Percentiles rank a stretch among this genome's conserved stretches.
Conservation (phyloP, 2,329 filamentous ascomycete species). For the Aspergillus sclerotialis region DNA sequence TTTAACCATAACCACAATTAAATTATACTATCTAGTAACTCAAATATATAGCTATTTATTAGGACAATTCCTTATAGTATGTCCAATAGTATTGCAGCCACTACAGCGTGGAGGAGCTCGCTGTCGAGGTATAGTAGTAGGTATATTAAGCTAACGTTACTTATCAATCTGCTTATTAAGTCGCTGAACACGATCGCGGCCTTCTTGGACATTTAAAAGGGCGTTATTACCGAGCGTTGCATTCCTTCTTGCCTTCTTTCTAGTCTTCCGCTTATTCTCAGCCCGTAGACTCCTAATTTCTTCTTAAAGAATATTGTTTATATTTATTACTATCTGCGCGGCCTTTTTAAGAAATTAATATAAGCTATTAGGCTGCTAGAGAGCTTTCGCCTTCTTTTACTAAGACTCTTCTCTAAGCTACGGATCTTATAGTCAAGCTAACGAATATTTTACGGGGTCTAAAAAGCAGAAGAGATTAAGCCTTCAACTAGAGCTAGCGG, state of each 20-base stretch:
- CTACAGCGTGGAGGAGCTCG: background rate
- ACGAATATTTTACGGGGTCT: too few species aligned
- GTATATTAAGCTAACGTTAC: too few species aligned
- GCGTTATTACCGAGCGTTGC: background rate
- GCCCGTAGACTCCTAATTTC: background rate
- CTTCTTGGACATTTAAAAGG: background rate
- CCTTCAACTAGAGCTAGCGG: too few species aligned
- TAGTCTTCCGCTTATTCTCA: background rate
- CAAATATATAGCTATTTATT: too few species aligned
- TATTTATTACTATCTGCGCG: too few species aligned
- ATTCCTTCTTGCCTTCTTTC: background rate
- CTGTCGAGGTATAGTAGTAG: background rate
- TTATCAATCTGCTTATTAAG: background rate
- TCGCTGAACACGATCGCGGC: background rate
- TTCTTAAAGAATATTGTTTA: too few species aligned
- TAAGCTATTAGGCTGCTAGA: background rate
- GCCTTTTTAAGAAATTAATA: too few species aligned
- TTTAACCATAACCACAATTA: slow-evolving; percentile 2
- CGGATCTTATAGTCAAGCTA: too few species aligned
- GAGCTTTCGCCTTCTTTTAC: too few species aligned
- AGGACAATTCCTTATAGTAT: too few species aligned
- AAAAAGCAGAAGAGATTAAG: too few species aligned
- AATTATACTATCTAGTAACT: slow-evolving; percentile 2
- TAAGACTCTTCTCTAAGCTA: too few species aligned
- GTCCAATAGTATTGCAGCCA: background rate